phyloP scores from a whole-genome alignment of 2,329 filamentous ascomycete species.

The Penicillium digitatum region DNA sequence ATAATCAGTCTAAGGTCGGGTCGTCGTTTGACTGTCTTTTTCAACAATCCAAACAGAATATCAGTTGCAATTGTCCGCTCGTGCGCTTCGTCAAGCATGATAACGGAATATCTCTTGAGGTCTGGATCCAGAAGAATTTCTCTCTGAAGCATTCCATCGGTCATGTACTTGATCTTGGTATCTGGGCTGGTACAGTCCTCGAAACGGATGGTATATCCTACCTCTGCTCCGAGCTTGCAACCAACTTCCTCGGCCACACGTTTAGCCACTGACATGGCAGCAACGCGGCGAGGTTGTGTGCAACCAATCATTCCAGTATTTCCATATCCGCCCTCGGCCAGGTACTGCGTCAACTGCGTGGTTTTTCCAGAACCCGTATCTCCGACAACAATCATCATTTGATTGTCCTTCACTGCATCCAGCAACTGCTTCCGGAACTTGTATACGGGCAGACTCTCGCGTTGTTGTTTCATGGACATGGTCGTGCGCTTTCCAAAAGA shows the following conservation, averaged over 20 bases:
- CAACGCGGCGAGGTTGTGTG: slow-evolving; percentile 93
- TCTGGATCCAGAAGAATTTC: slow-evolving; percentile 92
- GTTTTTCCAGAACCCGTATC: slow-evolving; percentile 98
- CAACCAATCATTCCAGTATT: slow-evolving; percentile 89
- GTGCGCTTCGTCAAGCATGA: slow-evolving; percentile 98
- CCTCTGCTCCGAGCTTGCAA: slow-evolving; percentile 82
- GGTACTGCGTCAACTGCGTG: slow-evolving; percentile 90
- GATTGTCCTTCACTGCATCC: slow-evolving; percentile 79
- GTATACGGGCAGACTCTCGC: slow-evolving; percentile 83
- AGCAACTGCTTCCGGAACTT: slow-evolving; percentile 84
- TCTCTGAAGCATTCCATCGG: slow-evolving; percentile 94
- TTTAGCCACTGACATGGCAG: slow-evolving; percentile 95
- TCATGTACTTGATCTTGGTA: slow-evolving; percentile 99
- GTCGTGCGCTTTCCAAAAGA: slow-evolving; percentile 80
- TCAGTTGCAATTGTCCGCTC: slow-evolving; percentile 95
- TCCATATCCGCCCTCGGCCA: slow-evolving; percentile 87
- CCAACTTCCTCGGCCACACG: slow-evolving; percentile 95
- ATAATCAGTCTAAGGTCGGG: slow-evolving; percentile 92
- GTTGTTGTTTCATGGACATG: slow-evolving; percentile 91
- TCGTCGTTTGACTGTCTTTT: slow-evolving; percentile 82
- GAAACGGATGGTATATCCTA: slow-evolving; percentile 96
- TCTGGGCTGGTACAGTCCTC: slow-evolving; percentile 85
- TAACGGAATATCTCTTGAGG: slow-evolving; percentile 83
- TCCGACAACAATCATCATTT: slow-evolving; percentile 91
- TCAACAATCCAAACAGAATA: slow-evolving; percentile 87